These are phyloP conservation scores for Cordyceps pruinosa DNA, from an alignment of 2,329 filamentous ascomycete genomes.

Conservation along the genomic window DNA sequence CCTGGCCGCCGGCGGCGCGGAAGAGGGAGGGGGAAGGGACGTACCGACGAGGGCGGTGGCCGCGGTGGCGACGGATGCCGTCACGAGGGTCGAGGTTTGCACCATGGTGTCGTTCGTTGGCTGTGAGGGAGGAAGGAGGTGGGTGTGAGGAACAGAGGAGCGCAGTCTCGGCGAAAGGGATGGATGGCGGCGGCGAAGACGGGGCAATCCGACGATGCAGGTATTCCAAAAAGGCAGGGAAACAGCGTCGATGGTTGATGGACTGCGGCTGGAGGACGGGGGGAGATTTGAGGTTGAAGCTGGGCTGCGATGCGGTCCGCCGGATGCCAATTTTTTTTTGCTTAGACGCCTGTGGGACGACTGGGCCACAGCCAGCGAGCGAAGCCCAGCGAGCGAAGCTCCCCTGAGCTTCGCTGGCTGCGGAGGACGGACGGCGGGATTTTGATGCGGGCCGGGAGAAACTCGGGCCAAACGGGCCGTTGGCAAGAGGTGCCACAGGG, in stretches of 20 bases:
- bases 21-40: slow-evolving; percentile 18
- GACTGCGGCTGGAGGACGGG: background rate
- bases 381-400: too few species aligned
- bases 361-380: too few species aligned
- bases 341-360: background rate
- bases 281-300: slow-evolving; percentile 2
- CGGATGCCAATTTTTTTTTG: slow-evolving; percentile 11
- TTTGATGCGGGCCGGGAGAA: slow-evolving; percentile 16
- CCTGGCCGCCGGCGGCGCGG: background rate
- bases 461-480: slow-evolving; percentile 13
- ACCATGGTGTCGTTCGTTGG: slow-evolving; percentile 33
- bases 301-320: slow-evolving; percentile 11
- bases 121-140: slow-evolving; percentile 5
- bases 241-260: background rate
- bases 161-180: background rate
- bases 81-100: slow-evolving; percentile 49
- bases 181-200: background rate
- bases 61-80: slow-evolving; percentile 54
- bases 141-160: background rate
- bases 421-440: background rate
- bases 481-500: background rate
- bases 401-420: background rate
- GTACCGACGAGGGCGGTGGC: slow-evolving; percentile 55
- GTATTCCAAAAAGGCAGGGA: background rate
- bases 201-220: background rate